phyloP scores from a whole-genome alignment of 169 alveolate genomes.

The Babesia caballi region DNA sequence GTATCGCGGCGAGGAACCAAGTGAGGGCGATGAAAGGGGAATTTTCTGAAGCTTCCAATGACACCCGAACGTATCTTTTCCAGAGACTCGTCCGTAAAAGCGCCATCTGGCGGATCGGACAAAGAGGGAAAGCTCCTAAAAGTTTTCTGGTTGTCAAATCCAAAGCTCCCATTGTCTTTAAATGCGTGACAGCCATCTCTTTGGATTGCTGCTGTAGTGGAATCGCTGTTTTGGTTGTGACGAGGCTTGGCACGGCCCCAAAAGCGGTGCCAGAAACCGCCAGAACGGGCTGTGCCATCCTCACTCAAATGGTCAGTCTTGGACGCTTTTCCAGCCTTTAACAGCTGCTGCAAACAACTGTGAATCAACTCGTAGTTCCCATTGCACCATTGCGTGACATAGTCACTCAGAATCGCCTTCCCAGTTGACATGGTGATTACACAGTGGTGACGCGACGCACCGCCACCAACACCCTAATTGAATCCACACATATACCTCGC shows the following conservation, averaged over 20 bases:
- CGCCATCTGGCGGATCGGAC: conserved; percentile 26
- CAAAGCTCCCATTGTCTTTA: no score
- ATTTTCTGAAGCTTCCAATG: conserved; percentile 28
- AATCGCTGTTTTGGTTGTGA: not conserved
- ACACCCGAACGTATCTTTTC: conserved; percentile 1
- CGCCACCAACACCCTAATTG: no score
- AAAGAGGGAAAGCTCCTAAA: not conserved
- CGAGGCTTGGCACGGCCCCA: not conserved
- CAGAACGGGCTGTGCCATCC: not conserved
- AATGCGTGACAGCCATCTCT: no score
- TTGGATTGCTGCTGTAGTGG: not conserved
- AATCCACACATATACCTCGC: no score
- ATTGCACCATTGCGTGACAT: conserved; percentile 51
- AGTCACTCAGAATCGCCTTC: not conserved
- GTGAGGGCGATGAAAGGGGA: conserved; percentile 39
- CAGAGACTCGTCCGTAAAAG: conserved; percentile 13
- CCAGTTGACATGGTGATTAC: not conserved
- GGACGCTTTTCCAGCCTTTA: not conserved
- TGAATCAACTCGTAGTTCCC: conserved; percentile 62
- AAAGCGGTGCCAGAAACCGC: conserved; percentile 15
- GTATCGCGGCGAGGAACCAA: conserved; percentile 25
- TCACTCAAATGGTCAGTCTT: not conserved
- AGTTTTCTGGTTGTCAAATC: not conserved
- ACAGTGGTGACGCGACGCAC: no score
- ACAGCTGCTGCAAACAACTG: conserved; percentile 31